Evolutionary conservation across 331 rosid genomes (phyloP), one percentile per base, ranked within the genome.

Genomic region (Spiraea crenata): DNA sequence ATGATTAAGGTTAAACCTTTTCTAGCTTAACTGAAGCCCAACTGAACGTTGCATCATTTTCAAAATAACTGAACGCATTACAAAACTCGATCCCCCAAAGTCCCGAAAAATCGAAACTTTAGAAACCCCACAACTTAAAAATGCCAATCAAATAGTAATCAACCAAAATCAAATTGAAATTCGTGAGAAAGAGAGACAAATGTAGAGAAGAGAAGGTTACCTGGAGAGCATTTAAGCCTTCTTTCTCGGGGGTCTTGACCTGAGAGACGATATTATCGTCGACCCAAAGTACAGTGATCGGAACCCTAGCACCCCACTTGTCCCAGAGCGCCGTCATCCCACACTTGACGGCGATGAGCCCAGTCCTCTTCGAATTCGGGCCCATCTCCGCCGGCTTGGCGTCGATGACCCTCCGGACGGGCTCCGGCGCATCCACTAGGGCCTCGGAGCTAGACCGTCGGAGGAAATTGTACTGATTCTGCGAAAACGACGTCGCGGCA

Each of bases 261-360:
- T 89, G 92, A 70, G 97, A 89, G 34, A 93, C 96, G 65, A 93
- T 84, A 71, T 91, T 93, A 57, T 93, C 99, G 67, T 93, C 99
- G 9, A 93, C 90, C 97, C 97, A 93, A 44, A 93, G 97, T 17
- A 93, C 79, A 5, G 85, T 73, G 47, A 91, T 83, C 31, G 99
- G 99, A 66, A 93, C 52, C 80, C 99, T 85, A 12, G 90, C 92
- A 31, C 97, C 99, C 99, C 99, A 93, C 79, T 91, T 93, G 76
- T 91, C 90, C 98, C 98, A 93, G 39, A 82, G 87, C 16, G 98
- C 98, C 57, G 83, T 78, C 98, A 93, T 93, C 55, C 99, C 99
- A 76, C 99, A 93, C 77, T 93, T 93, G 34, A 93, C 81, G 5
- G 91, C 99, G 48, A 93, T 81, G 12, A 89, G 65, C 5, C 99